These are phyloP conservation scores for Talaromyces thailandensis DNA, from an alignment of 495 filamentous ascomycete species.

Conservation along the genomic window DNA sequence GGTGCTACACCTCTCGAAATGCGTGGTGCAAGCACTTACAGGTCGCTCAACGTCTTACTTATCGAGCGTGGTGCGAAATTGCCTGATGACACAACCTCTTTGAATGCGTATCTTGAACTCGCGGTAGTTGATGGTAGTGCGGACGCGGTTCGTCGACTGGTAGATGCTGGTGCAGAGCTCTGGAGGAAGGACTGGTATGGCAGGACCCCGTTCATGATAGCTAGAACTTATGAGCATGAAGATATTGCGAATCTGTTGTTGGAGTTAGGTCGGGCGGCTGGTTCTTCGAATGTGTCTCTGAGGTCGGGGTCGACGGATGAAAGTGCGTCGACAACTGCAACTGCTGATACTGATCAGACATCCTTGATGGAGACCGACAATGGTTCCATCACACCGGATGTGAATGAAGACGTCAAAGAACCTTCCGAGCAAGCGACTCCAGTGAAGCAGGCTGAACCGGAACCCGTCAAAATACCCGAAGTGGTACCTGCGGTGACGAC, in stretches of 20 bases:
- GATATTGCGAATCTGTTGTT: neutral
- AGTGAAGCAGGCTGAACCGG: neutral
- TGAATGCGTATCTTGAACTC: neutral
- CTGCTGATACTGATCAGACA: neutral
- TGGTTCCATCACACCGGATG: neutral
- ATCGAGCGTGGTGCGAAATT: neutral
- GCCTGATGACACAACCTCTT: neutral
- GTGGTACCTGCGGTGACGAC: neutral
- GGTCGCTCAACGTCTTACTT: neutral
- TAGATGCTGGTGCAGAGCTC: neutral
- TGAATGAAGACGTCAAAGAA: neutral
- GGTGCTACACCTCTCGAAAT: constrained; percentile 26
- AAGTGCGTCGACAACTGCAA: neutral
- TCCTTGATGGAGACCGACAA: neutral
- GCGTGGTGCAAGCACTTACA: neutral
- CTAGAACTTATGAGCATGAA: neutral
- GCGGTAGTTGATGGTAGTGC: neutral
- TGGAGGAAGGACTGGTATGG: neutral
- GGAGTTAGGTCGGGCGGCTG: neutral
- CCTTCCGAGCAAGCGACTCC: neutral
- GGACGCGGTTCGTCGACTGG: neutral
- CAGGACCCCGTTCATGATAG: neutral
- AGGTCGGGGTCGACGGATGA: neutral
- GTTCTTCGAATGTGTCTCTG: neutral
- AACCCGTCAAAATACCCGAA: neutral